These are phyloP conservation scores for Chlorella vulgaris DNA, from an alignment of 139 green algal species.

Conservation along the genomic window DNA sequence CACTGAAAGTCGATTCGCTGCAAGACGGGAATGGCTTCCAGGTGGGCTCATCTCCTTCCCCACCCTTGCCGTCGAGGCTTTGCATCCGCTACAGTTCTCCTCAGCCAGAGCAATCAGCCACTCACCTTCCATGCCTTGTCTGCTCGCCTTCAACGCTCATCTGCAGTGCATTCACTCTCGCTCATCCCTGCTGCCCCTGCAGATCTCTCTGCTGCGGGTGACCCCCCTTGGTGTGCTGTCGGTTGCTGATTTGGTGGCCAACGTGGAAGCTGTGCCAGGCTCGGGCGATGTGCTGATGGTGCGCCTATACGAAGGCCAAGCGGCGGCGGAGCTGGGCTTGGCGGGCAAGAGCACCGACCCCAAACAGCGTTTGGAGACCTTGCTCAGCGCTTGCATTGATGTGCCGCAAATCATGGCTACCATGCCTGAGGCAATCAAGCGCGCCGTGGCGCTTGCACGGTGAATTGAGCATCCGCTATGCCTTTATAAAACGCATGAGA, in stretches of 20 bases:
- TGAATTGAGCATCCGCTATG: too few species aligned
- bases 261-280: neutral
- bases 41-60: neutral
- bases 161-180: too few species aligned
- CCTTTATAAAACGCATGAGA: too few species aligned
- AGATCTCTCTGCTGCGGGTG: conserved; percentile 33
- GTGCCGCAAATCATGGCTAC: conserved; percentile 21
- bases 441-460: neutral
- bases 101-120: neutral
- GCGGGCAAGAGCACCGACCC: neutral
- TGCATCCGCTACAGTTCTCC: too few species aligned
- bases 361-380: neutral
- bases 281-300: conserved; percentile 22
- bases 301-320: conserved; percentile 7
- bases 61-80: neutral
- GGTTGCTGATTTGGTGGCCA: conserved; percentile 2
- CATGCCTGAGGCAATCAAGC: conserved; percentile 21
- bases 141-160: too few species aligned
- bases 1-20: neutral
- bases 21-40: conserved; percentile 10
- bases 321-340: conserved; percentile 5
- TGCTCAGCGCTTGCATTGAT: conserved; percentile 1
- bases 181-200: neutral
- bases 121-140: neutral
- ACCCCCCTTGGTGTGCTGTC: neutral